These are phyloP conservation scores for Talaromyces sp. DNA, from an alignment of 2,329 filamentous ascomycete genomes.

Conservation along the genomic window DNA sequence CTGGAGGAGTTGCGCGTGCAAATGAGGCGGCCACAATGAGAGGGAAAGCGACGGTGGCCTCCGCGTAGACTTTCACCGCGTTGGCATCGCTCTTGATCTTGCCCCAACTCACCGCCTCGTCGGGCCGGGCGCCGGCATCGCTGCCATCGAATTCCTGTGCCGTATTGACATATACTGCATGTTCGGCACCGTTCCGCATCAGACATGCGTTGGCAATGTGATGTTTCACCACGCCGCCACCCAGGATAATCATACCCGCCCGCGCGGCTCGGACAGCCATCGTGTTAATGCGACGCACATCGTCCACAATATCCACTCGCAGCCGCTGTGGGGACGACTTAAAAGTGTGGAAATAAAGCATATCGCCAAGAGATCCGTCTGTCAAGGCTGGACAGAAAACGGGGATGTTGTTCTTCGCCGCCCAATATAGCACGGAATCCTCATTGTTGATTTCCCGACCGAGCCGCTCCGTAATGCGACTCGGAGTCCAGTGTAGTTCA, in stretches of 20 bases:
- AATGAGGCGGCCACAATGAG: conserved; percentile 69
- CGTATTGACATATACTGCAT: conserved; percentile 96
- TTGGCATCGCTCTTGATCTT: conserved; percentile 92
- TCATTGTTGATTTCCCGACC: conserved; percentile 95
- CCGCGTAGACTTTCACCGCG: conserved; percentile 79
- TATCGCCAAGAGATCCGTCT: conserved; percentile 92
- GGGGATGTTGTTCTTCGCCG: conserved; percentile 93
- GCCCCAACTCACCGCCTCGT: conserved; percentile 97
- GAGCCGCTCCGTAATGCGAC: conserved; percentile 84
- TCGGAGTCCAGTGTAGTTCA: conserved; percentile 87
- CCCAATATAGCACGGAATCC: conserved; percentile 93
- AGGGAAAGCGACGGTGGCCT: conserved; percentile 69
- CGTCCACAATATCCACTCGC: conserved; percentile 87
- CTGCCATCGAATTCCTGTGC: conserved; percentile 97
- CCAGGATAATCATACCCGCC: conserved; percentile 92
- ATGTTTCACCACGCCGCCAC: conserved; percentile 94
- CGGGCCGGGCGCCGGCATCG: conserved; percentile 89
- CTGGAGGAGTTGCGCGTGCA: conserved; percentile 45
- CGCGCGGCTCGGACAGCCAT: conserved; percentile 84
- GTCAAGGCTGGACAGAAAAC: conserved; percentile 96
- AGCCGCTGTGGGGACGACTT: conserved; percentile 80
- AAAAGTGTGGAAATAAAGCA: conserved; percentile 98
- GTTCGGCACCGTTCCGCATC: conserved; percentile 97
- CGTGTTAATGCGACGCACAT: conserved; percentile 91
- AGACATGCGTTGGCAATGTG: conserved; percentile 97